Base-by-base conservation (phyloP, 352 stramenopile species). In the Pythium pyrilobum region DNA sequence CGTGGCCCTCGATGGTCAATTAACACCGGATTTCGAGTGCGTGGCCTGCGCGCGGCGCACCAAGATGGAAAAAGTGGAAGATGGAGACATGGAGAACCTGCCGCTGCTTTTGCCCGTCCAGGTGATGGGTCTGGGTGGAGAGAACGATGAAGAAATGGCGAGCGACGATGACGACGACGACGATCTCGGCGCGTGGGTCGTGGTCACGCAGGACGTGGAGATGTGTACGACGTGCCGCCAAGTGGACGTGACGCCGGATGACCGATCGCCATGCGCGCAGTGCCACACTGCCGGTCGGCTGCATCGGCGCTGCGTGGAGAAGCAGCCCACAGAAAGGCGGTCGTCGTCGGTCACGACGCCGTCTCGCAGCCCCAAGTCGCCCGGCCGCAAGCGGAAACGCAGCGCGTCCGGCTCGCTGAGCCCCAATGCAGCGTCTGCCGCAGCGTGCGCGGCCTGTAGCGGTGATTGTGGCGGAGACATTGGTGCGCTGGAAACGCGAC, bases 211-310 rank as follows among this genome's bases (percentile, higher is more conserved):
- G 38, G 36, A 55, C 1, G 47, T 90, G 44, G 67, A 84, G 28
- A 66, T 88, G 15, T 88, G 80, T 43, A 66, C 56, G 28, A 69
- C 62, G 4, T 90, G 80, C 41, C 64, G 75, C 32, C 75, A 87
- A 37, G 64, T 87, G 41, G 57, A 80, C 38, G 66, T 90, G 44
- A 41, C n/a, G 5, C 13, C 47, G 0, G 53, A 52, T 7, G 73
- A 90, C 7, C 53, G 33, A 28, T 49, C 12, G 13, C 60, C 25
- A 0, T 87, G 77, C 39, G 46, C 31, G 2, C 66, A 62, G 23
- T 87, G 80, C 47, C 53, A 62, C 13, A 29, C 42, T 7, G 5
- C 54, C 1, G 27, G 32, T n/a, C 48, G 72, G 25, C 64, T 86
- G 41, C 64, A 61, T 21, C 57, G 46, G 18, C 82, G 76, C 51